A percentile compares a stretch with the other conserved stretches of the same genome.
Evolutionary conservation across 768 basidiomycete species (phyloP).

Genomic region (Leccinum pellstonianum): DNA sequence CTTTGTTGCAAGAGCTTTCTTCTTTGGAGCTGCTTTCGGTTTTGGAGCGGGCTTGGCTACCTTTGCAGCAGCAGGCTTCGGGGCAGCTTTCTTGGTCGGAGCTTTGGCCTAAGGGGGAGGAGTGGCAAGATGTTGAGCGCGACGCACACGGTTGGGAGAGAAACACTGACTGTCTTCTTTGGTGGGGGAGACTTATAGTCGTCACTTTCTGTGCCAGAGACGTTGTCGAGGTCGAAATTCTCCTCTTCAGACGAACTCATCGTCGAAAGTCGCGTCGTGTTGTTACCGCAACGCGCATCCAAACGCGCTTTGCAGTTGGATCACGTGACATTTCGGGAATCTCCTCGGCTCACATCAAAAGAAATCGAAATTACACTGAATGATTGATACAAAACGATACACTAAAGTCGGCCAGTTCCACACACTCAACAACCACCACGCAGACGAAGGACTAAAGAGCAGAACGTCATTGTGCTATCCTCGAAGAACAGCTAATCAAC

Average conservation of each 20-base stretch:
- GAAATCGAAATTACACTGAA: too few relatives aligned
- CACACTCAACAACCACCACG: too few relatives aligned
- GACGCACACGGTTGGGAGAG: background rate
- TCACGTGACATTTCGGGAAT: slow-evolving; percentile 15
- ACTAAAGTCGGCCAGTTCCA: too few relatives aligned
- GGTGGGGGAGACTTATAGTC: slow-evolving; percentile 54
- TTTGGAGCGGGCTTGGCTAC: slow-evolving; percentile 46
- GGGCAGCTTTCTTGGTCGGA: slow-evolving; percentile 40
- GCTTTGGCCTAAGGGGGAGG: slow-evolving; percentile 28
- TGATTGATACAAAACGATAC: too few relatives aligned
- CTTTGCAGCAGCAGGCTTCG: slow-evolving; percentile 45
- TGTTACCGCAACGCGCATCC: background rate
- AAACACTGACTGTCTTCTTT: slow-evolving; percentile 46
- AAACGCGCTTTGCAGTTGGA: slow-evolving; percentile 13
- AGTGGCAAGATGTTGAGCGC: slow-evolving; percentile 20
- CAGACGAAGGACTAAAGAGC: too few relatives aligned
- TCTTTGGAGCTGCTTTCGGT: slow-evolving; percentile 58
- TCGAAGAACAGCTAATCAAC: too few relatives aligned
- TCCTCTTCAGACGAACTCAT: slow-evolving; percentile 81
- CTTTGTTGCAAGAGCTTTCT: slow-evolving; percentile 66
- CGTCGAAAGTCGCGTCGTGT: slow-evolving; percentile 18
- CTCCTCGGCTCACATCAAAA: too few relatives aligned
- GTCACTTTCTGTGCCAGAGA: slow-evolving; percentile 65
- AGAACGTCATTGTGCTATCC: too few relatives aligned
- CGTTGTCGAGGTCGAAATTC: slow-evolving; percentile 58